Evolutionary conservation across 1,139 yeast genomes (phyloP).

Genomic region (Lodderomyces parapsilosis): DNA sequence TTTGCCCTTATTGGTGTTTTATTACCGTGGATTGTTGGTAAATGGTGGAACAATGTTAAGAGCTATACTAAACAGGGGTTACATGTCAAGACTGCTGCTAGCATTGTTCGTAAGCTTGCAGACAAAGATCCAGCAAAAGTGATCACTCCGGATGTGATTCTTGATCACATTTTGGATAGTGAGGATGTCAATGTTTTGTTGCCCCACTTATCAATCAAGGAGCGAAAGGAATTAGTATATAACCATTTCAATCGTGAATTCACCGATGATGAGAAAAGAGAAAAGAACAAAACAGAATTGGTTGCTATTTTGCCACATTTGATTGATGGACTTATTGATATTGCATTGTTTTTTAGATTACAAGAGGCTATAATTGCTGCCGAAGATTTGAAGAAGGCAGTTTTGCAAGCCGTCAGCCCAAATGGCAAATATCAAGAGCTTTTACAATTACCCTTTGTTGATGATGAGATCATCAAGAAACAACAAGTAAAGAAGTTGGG

Average conservation of each 20-base stretch:
- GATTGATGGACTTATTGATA: slow-evolving; percentile 73
- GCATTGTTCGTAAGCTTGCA: slow-evolving; percentile 60
- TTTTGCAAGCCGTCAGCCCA: slow-evolving; percentile 76
- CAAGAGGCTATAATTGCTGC: slow-evolving; percentile 62
- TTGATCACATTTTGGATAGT: slow-evolving; percentile 63
- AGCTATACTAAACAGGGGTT: slow-evolving; percentile 81
- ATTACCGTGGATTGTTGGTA: slow-evolving; percentile 75
- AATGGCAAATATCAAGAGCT: slow-evolving; percentile 58
- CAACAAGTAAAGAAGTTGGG: slow-evolving; percentile 60
- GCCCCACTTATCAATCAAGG: slow-evolving; percentile 38
- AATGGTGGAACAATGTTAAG: slow-evolving; percentile 89
- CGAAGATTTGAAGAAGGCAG: slow-evolving; percentile 65
- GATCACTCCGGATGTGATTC: slow-evolving; percentile 56
- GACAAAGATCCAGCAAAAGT: slow-evolving; percentile 79
- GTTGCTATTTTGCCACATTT: slow-evolving; percentile 66
- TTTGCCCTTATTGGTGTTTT: slow-evolving; percentile 71
- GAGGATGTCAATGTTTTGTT: slow-evolving; percentile 55
- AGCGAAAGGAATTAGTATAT: slow-evolving; percentile 51
- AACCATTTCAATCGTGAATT: slow-evolving; percentile 58
- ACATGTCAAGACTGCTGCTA: slow-evolving; percentile 77
- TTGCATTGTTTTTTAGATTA: slow-evolving; percentile 77
- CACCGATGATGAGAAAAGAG: slow-evolving; percentile 20
- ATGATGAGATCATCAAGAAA: slow-evolving; percentile 41
- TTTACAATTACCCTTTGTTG: slow-evolving; percentile 78
- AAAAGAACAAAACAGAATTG: slow-evolving; percentile 51